These are phyloP conservation scores for Dryas integrifolia DNA, from an alignment of 331 rosid genomes.

Conservation along the genomic window DNA sequence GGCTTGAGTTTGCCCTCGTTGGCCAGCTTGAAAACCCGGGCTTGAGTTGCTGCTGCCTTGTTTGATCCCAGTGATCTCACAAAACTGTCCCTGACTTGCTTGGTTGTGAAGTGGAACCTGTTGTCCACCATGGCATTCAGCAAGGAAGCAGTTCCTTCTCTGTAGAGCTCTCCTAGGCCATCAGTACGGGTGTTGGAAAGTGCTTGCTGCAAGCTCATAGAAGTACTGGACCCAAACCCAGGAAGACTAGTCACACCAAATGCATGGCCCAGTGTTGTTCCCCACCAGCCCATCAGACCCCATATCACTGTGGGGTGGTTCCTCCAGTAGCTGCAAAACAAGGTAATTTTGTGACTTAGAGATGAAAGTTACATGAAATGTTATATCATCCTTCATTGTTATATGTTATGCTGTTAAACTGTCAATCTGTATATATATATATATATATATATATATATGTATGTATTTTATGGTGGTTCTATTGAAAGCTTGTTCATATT, in stretches of 20 bases:
- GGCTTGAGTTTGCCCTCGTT: slow-evolving; percentile 72
- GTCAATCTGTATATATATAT: too few species aligned
- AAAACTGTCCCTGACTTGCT: slow-evolving; percentile 72
- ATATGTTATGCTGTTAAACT: too few species aligned
- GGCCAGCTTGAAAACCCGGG: slow-evolving; percentile 74
- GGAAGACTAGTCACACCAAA: slow-evolving; percentile 59
- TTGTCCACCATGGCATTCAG: slow-evolving; percentile 78
- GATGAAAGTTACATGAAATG: not conserved
- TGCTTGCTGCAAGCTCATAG: slow-evolving; percentile 58
- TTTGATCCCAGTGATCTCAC: slow-evolving; percentile 57
- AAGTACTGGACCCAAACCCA: slow-evolving; percentile 50
- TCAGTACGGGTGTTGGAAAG: slow-evolving; percentile 78
- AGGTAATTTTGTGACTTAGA: not conserved
- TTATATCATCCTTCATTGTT: not conserved
- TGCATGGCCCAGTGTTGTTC: slow-evolving; percentile 61
- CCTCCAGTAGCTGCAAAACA: slow-evolving; percentile 74
- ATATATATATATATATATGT: too few species aligned
- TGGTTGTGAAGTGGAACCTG: slow-evolving; percentile 65
- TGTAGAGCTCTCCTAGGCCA: slow-evolving; percentile 67
- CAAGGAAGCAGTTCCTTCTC: slow-evolving; percentile 86
- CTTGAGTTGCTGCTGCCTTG: slow-evolving; percentile 74
- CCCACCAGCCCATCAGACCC: slow-evolving; percentile 96
- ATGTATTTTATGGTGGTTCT: too few species aligned
- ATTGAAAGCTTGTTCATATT: too few species aligned
- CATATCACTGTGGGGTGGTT: slow-evolving; percentile 75